Evolutionary conservation across 2,329 filamentous ascomycete genomes (phyloP).

Genomic region (Trichoderma semiorbis): DNA sequence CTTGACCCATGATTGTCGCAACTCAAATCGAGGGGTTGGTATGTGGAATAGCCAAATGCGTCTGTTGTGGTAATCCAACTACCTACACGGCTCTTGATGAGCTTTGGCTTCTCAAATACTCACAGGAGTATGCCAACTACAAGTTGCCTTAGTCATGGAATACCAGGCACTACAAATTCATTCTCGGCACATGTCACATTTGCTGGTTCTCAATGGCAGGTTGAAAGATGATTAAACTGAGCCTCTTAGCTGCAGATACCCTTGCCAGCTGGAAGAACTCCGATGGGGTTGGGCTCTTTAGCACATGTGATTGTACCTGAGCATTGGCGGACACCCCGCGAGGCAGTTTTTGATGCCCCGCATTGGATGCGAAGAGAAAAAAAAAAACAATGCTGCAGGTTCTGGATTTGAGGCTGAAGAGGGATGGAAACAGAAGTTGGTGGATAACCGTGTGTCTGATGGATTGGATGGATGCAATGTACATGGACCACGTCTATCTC

Average conservation of each 20-base stretch:
- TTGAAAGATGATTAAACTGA: background rate
- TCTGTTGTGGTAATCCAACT: background rate
- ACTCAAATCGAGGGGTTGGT: background rate
- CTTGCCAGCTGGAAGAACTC: background rate
- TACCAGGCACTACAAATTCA: background rate
- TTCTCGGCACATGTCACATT: background rate
- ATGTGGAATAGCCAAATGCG: background rate
- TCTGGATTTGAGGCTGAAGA: background rate
- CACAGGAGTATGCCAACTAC: background rate
- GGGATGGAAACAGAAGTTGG: background rate
- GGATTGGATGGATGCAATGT: background rate
- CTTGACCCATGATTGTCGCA: background rate
- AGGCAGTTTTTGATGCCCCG: slow-evolving; percentile 5
- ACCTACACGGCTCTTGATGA: background rate
- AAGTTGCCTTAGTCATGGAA: too few species aligned
- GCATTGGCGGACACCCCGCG: background rate
- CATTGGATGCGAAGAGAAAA: background rate
- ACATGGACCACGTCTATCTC: background rate
- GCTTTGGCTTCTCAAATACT: background rate
- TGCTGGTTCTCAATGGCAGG: background rate
- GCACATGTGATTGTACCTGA: background rate
- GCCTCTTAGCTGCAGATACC: background rate
- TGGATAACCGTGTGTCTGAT: background rate
- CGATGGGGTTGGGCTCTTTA: background rate
- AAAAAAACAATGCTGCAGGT: background rate